Evolutionary conservation across 192 early-diverging fungal species (phyloP), one percentile per base, ranked within the genome.

Genomic region (Entophlyctis luteolus): DNA sequence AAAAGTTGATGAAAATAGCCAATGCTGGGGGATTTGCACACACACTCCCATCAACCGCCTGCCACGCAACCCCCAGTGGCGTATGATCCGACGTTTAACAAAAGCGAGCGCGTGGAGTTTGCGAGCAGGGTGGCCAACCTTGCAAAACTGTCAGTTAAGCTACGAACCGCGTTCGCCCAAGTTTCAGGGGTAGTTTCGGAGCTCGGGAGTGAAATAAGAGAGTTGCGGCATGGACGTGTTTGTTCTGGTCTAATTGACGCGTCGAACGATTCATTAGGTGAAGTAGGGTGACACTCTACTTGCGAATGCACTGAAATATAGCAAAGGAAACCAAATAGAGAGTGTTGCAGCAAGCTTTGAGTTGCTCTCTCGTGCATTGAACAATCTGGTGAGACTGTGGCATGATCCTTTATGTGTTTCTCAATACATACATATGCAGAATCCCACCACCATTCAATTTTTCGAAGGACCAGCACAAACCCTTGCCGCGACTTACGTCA

Each of bases 101-200:
- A 63, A 32, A 25, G 50, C 2, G 60, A 63, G 14, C 60, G 60
- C 23, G n/a, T 48, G 27, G 60, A 63, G 14, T 63, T 49, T 49
- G 28, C 60, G 23, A 16, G n/a, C 46, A 63, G 50, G 47, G 14
- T 63, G 8, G 16, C 36, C 31, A 12, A 49, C 4, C 60, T 63
- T n/a, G 14, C 34, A 4, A 31, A 37, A 33, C 6, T 32, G 3
- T 49, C 42, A 12, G 12, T 5, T 14, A 63, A 63, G 42, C 36
- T 63, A 3, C 28, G 60, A 12, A 18, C 48, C 25, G 60, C 47
- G 18, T 5, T 63, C 5, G 12, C 23, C 25, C 60, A 29, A 8
- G 25, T 63, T 25, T 45, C 60, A 1, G 60, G 47, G 0, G 47
- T 33, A 2, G 42, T 48, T 4, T 4, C 48, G 27, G 60, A 63